Evolutionary conservation across 2,329 filamentous ascomycete species (phyloP), one percentile per base, ranked within the genome.

Genomic region (Alternaria triticina): DNA sequence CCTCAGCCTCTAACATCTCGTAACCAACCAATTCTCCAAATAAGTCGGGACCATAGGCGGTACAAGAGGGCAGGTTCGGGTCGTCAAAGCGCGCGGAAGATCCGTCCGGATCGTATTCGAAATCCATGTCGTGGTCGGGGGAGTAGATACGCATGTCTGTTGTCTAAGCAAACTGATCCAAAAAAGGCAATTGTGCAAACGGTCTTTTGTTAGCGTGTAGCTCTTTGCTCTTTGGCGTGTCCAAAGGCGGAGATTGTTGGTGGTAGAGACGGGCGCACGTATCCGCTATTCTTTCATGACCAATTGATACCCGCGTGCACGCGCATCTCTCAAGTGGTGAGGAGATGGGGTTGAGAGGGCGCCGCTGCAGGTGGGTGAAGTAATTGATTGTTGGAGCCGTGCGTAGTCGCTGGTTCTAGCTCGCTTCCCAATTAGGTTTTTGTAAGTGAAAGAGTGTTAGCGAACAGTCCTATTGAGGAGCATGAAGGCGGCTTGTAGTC

Each of bases 171-270:
- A 58, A 33, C 33, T 9, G 28, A 28, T 3, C 43, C 40, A 2
- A 56, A 36, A 59, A 12, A 46, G 52, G 36, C 43, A 62, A 57
- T 9, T n/a, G 51, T 65, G 30, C 63, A 70, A 68, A 65, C 56
- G 20, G 54, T 59, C 43, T 59, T n/a, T 23, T 20, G 17, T 57
- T 27, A 54, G 33, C 25, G 45, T 47, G 45, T 28, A 15, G 33
- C n/a, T 20, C 1, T n/a, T 40, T n/a, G 13, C 20, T 52, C 49
- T 52, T 52, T 25, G 0, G 23, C 30, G 30, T 30, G 9, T 25
- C 49, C 30, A 40, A 36, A 52, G 36, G 13, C 13, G 13, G 30
- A 6, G 20, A 52, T 40, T 13, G 2, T 23, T 25, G 30, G 20
- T 5, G 12, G 3, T 40, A 6, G 6, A 25, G 36, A n/a, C 13